phyloP scores from a whole-genome alignment of 2,329 filamentous ascomycete genomes.

The Ophiobolus disseminans region DNA sequence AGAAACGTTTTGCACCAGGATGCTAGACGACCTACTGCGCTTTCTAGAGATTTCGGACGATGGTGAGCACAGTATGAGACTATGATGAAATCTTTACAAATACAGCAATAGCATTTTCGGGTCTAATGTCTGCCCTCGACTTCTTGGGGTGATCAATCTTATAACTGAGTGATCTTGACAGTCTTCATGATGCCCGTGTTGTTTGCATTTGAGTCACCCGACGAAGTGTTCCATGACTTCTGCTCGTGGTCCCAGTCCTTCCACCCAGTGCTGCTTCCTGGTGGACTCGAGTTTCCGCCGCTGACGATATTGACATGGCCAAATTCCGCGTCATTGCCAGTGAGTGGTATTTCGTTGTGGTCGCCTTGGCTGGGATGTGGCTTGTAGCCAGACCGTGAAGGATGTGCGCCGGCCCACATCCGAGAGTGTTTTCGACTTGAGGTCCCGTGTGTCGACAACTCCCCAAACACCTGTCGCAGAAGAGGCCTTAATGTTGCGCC shows the following conservation, averaged over 20 bases:
- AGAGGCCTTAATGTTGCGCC: conserved; percentile 20
- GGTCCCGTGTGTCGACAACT: conserved; percentile 17
- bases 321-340: conserved; percentile 8
- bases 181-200: conserved; percentile 1
- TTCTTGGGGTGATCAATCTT: too few relatives aligned
- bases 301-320: conserved; percentile 9
- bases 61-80: too few relatives aligned
- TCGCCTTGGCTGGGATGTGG: conserved; percentile 15
- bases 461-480: conserved; percentile 19
- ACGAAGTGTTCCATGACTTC: background rate
- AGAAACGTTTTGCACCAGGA: too few relatives aligned
- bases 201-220: background rate
- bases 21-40: too few relatives aligned
- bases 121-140: too few relatives aligned
- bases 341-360: conserved; percentile 17
- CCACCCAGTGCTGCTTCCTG: conserved; percentile 14
- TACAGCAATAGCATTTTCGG: too few relatives aligned
- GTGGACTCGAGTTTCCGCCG: conserved; percentile 12
- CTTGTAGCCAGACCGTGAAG: conserved; percentile 20
- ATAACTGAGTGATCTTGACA: background rate
- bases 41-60: too few relatives aligned
- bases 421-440: conserved; percentile 18
- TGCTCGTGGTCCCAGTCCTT: conserved; percentile 17
- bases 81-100: too few relatives aligned
- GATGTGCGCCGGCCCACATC: conserved; percentile 11